A percentile compares a stretch with the other conserved stretches of the same genome.
These are phyloP conservation scores for Komagataella kurtzmanii DNA, from an alignment of 805 yeast genomes.

Conservation along the genomic window DNA sequence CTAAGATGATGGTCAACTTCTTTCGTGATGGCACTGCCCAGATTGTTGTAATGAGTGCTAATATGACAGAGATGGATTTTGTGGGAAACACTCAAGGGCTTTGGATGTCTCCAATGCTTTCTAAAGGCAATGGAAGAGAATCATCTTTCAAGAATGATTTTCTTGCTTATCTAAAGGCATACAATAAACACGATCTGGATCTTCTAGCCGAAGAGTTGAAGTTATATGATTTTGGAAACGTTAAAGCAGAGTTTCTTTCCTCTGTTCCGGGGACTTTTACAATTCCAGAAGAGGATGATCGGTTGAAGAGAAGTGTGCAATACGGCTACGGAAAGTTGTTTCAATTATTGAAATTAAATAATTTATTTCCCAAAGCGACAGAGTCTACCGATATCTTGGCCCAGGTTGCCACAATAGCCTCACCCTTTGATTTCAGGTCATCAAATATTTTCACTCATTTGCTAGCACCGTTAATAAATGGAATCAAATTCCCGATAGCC, in stretches of 20 bases:
- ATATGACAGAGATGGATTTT: conserved; percentile 41
- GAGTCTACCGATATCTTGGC: conserved; percentile 22
- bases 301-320: conserved; percentile 8
- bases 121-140: conserved; percentile 7
- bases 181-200: conserved; percentile 18
- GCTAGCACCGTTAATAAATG: conserved; percentile 29
- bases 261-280: conserved; percentile 35
- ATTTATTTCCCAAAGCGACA: conserved; percentile 10
- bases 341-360: conserved; percentile 22
- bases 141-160: conserved; percentile 31
- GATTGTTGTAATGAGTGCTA: conserved; percentile 46
- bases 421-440: conserved; percentile 21
- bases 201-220: conserved; percentile 16
- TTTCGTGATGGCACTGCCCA: conserved; percentile 31
- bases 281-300: conserved; percentile 7
- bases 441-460: conserved; percentile 33
- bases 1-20: conserved; percentile 52
- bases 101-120: conserved; percentile 43
- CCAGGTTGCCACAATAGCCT: conserved; percentile 36
- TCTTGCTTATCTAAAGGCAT: conserved; percentile 27
- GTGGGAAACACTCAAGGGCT: conserved; percentile 48
- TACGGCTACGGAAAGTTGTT: conserved; percentile 36
- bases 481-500: conserved; percentile 8
- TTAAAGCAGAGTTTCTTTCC: conserved; percentile 40
- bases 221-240: conserved; percentile 27